These are phyloP conservation scores for Entomortierella parvispora DNA, from an alignment of 192 early-diverging fungal genomes.

Conservation along the genomic window DNA sequence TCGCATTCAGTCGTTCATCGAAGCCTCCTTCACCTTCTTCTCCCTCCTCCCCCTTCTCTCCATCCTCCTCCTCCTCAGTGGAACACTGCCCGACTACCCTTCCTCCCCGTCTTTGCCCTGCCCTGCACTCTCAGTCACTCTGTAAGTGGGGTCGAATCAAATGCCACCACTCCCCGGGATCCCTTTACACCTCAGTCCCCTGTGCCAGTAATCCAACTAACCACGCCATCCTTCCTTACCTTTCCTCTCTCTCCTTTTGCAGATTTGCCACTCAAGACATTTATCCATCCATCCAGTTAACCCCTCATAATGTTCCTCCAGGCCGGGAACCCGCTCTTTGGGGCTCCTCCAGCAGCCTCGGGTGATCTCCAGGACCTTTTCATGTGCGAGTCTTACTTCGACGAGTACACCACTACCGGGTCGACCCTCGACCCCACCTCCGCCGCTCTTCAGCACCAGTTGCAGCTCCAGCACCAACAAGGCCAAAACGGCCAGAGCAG, in stretches of 20 bases:
- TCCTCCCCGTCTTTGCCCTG: too few relatives aligned
- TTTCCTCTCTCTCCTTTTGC: neutral
- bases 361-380: constrained; percentile 47
- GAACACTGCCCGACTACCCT: too few relatives aligned
- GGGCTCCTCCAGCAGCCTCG: constrained; percentile 17
- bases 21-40: neutral
- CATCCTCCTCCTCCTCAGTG: neutral
- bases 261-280: too few relatives aligned
- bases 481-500: too few relatives aligned
- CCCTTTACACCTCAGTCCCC: too few relatives aligned
- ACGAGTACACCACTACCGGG: constrained; percentile 48
- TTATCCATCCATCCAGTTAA: too few relatives aligned
- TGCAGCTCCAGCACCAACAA: constrained; percentile 12
- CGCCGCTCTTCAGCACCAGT: constrained; percentile 8
- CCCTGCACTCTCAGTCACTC: too few relatives aligned
- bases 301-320: constrained; percentile 38
- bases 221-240: too few relatives aligned
- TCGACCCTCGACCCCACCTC: constrained; percentile 13
- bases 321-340: constrained; percentile 36
- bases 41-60: neutral
- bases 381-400: constrained; percentile 58
- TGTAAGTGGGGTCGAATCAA: too few relatives aligned
- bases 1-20: neutral
- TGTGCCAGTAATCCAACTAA: too few relatives aligned
- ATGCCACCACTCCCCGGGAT: too few relatives aligned